Conservation (phyloP, 2,329 filamentous ascomycete genomes). For the Chrysoporthe cubensis region DNA sequence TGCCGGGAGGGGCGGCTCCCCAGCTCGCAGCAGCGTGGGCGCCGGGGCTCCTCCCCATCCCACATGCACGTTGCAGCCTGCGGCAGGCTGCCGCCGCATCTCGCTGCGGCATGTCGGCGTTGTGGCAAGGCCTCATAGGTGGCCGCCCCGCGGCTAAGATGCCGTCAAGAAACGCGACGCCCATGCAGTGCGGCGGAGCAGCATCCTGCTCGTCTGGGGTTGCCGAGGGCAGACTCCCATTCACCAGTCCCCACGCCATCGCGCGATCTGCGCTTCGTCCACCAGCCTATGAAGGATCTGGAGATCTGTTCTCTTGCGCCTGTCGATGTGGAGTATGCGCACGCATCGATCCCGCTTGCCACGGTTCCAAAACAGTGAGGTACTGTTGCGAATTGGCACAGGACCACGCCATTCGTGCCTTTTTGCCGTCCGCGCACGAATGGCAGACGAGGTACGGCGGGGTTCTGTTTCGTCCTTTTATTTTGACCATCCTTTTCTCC, state of each 20-base stretch:
- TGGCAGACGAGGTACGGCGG: no score
- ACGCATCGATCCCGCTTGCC: no score
- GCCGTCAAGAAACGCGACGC: background rate
- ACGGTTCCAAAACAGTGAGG: no score
- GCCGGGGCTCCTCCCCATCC: background rate
- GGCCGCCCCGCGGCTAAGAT: background rate
- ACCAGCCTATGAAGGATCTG: background rate
- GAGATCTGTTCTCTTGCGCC: background rate
- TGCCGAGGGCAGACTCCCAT: background rate
- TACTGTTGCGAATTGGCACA: no score
- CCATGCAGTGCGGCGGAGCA: background rate
- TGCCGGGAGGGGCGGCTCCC: background rate
- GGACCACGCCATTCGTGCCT: no score
- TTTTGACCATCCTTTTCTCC: no score
- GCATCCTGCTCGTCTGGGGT: slow-evolving; percentile 5
- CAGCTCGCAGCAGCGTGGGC: slow-evolving; percentile 7
- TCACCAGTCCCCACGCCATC: background rate
- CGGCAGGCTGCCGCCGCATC: slow-evolving; percentile 1
- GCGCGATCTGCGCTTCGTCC: background rate
- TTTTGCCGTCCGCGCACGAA: no score
- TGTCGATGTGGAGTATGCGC: no score
- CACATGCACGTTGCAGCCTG: background rate
- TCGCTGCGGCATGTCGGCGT: background rate
- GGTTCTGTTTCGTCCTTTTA: no score
- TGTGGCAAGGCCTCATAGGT: slow-evolving; percentile 8